phyloP scores from a whole-genome alignment of 2,329 filamentous ascomycete species.

The Cladophialophora exuberans region DNA sequence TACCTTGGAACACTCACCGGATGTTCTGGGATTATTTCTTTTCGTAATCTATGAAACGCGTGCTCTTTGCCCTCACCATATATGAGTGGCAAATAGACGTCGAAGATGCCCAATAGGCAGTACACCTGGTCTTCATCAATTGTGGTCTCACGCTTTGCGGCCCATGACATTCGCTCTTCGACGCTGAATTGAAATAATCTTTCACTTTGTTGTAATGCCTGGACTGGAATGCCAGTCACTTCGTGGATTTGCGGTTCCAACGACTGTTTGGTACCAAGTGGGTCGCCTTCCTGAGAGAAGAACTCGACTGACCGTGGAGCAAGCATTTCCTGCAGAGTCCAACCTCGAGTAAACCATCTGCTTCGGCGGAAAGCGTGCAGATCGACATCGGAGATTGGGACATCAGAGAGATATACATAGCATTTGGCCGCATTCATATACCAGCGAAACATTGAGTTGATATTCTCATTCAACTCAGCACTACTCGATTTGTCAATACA shows the following conservation, averaged over 20 bases:
- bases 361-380: background rate
- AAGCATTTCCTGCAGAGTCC: conserved; percentile 26
- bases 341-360: conserved; percentile 11
- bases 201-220: background rate
- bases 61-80: too few relatives aligned
- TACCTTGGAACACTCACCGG: too few relatives aligned
- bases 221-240: background rate
- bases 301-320: conserved; percentile 35
- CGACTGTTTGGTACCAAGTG: conserved; percentile 26
- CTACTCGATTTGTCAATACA: conserved; percentile 33
- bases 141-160: conserved; percentile 27
- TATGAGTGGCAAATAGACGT: conserved; percentile 37
- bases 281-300: conserved; percentile 27
- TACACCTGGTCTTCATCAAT: conserved; percentile 37
- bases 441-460: conserved; percentile 15
- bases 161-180: background rate
- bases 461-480: conserved; percentile 30
- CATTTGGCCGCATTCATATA: conserved; percentile 28
- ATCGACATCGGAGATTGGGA: background rate
- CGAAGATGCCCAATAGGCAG: conserved; percentile 36
- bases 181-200: conserved; percentile 13
- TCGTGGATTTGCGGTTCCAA: background rate
- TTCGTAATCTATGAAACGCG: too few relatives aligned
- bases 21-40: too few relatives aligned
- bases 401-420: conserved; percentile 25